Evolutionary conservation across 805 yeast species (phyloP), one percentile per base, ranked within the genome.

Genomic region (Sugiyamaella floridensis): DNA sequence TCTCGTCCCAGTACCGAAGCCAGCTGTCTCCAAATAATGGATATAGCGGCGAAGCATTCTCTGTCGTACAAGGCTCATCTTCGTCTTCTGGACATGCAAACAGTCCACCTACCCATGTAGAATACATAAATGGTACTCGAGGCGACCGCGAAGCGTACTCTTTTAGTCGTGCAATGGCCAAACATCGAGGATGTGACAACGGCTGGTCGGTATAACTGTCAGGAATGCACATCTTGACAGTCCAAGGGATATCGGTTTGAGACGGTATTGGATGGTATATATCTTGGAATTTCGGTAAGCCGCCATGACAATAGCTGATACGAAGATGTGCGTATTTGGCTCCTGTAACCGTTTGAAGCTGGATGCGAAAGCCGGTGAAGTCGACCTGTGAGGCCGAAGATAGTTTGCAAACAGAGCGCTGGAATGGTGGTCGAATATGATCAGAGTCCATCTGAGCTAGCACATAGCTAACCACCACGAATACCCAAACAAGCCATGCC

Each of bases 41-140:
- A 7, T 34, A 19, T 11, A 57, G 20, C 12, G 63, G 60, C 8
- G 47, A 32, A 12, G 64, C 55, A 18, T 59, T 50, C 29, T 16
- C 45, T 12, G 48, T 43, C 6, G 37, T 45, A 43, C 62, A 59
- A 2, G 28, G 53, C 37, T 53, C 55, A 20, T 46, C 50, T 10
- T 29, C 16, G 15, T 29, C 28, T 7, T 55, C 59, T 8, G 58
- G 58, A 44, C 64, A 61, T 34, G 40, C 49, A 45, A 46, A 61
- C 28, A 61, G 40, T n/a, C 60, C 63, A 2, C 64, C 64, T n/a
- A 61, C 44, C 57, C 60, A 54, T n/a, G 48, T 34, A 22, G 58
- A 59, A 22, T 58, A 5, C 9, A 43, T 26, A n/a, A 55, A 32
- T 1, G 55, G 32, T n/a, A 40, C 41, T 26, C 16, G 22, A 11